These are phyloP conservation scores for Aureobasidium vineae DNA, from an alignment of 2,329 filamentous ascomycete genomes.

Conservation along the genomic window DNA sequence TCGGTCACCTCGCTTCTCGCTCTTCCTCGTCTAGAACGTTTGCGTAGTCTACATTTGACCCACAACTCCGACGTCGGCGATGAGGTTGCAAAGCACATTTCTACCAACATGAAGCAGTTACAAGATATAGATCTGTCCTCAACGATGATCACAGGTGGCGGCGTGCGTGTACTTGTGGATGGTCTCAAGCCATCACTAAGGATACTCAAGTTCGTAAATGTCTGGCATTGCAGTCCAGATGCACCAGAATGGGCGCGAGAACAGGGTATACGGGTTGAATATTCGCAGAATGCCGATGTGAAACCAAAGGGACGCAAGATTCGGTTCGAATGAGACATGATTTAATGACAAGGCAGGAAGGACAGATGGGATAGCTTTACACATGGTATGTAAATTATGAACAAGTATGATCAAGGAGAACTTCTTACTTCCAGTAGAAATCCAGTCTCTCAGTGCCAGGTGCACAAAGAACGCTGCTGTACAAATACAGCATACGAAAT, in stretches of 20 bases:
- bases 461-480: not conserved
- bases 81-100: conserved; percentile 19
- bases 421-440: not conserved
- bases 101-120: conserved; percentile 29
- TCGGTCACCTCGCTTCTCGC: conserved; percentile 15
- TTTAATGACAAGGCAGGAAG: not conserved
- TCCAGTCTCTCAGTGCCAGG: not conserved
- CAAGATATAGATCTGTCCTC: conserved; percentile 39
- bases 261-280: conserved; percentile 39
- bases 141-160: conserved; percentile 44
- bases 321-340: conserved; percentile 15
- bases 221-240: conserved; percentile 41
- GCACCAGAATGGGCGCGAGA: conserved; percentile 43
- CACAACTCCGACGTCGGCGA: conserved; percentile 13
- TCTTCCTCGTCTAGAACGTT: conserved; percentile 6
- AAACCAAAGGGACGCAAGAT: conserved; percentile 22
- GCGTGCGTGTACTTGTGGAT: conserved; percentile 42
- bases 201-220: conserved; percentile 36
- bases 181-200: conserved; percentile 28
- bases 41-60: conserved; percentile 19
- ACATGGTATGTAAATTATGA: not conserved
- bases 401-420: not conserved
- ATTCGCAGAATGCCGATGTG: conserved; percentile 18
- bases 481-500: not conserved
- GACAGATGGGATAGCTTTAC: not conserved